These are phyloP conservation scores for Venturia pyrina DNA, from an alignment of 2,329 filamentous ascomycete species.

Conservation along the genomic window DNA sequence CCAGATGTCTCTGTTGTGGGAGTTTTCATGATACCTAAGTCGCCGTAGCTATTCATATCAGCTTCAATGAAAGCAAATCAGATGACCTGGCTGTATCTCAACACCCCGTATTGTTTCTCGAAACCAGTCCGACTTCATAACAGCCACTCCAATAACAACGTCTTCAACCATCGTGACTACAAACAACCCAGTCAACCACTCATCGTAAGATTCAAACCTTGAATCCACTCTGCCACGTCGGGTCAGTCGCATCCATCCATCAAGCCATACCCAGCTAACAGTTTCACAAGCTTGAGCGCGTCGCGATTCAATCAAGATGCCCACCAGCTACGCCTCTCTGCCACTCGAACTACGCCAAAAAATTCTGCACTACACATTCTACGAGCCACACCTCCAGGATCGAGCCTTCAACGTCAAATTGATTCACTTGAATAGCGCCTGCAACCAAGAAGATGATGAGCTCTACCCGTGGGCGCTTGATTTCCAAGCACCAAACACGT, in stretches of 20 bases:
- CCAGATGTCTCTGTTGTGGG: too few species aligned
- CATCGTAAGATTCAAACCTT: not conserved
- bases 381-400: not conserved
- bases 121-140: too few species aligned
- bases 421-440: not conserved
- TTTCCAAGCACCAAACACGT: not conserved
- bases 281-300: not conserved
- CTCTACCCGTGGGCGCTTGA: not conserved
- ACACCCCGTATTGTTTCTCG: too few species aligned
- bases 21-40: too few species aligned
- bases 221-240: not conserved
- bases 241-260: not conserved
- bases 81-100: too few species aligned
- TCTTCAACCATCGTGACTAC: not conserved
- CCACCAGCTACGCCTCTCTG: not conserved
- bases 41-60: too few species aligned
- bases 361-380: not conserved
- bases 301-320: not conserved
- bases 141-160: not conserved
- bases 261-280: not conserved
- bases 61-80: too few species aligned
- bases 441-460: not conserved
- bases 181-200: not conserved
- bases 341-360: not conserved
- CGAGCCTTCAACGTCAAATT: too few species aligned